phyloP scores from a whole-genome alignment of 2,329 filamentous ascomycete species.

The Fusarium hostae region DNA sequence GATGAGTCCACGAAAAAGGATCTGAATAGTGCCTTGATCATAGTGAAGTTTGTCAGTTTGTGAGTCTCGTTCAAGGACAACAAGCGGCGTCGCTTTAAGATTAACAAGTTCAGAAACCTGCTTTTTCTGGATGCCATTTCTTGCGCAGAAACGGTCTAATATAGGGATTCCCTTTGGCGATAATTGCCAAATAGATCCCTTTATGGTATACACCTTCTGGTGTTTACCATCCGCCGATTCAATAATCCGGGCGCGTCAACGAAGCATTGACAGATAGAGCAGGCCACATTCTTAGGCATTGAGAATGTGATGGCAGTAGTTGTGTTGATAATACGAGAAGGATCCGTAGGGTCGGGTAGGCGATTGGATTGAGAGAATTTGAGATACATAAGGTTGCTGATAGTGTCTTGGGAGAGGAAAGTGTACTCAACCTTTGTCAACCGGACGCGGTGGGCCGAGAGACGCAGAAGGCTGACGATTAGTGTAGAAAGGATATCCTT shows the following conservation, averaged over 20 bases:
- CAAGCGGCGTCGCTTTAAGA: constrained; percentile 84
- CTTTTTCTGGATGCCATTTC: constrained; percentile 94
- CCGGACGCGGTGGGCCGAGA: constrained; percentile 88
- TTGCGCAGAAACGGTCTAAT: constrained; percentile 88
- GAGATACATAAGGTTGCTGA: constrained; percentile 95
- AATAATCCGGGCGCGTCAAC: constrained; percentile 92
- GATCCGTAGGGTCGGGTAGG: constrained; percentile 98
- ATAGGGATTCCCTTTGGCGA: constrained; percentile 95
- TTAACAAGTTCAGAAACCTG: constrained; percentile 89
- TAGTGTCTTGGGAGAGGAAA: constrained; percentile 95
- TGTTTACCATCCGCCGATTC: constrained; percentile 92
- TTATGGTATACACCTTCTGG: constrained; percentile 83
- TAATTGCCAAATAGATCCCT: constrained; percentile 92
- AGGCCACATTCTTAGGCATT: constrained; percentile 98
- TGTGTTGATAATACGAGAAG: constrained; percentile 95
- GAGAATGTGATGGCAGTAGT: constrained; percentile 98
- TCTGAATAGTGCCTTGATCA: constrained; percentile 88
- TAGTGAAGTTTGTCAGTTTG: constrained; percentile 88
- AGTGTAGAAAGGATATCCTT: constrained; percentile 96
- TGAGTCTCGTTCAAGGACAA: constrained; percentile 86
- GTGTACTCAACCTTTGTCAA: constrained; percentile 93
- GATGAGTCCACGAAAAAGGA: constrained; percentile 92
- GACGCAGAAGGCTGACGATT: constrained; percentile 87
- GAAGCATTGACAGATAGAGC: constrained; percentile 93
- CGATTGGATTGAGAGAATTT: constrained; percentile 99